These are phyloP conservation scores for Lasiosphaeria miniovina DNA, from an alignment of 495 filamentous ascomycete genomes.

Conservation along the genomic window DNA sequence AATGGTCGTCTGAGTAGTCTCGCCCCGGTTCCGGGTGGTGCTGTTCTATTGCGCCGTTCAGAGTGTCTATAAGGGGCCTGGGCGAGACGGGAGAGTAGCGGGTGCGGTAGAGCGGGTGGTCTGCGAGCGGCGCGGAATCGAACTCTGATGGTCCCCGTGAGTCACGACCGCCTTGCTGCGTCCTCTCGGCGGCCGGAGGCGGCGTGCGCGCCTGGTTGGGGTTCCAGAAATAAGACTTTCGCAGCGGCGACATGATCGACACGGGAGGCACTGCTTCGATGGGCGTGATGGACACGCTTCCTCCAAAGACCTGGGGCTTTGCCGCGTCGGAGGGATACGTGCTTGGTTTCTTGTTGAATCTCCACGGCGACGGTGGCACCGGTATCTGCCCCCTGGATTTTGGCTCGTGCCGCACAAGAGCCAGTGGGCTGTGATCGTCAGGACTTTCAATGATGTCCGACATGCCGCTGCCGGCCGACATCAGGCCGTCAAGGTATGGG, in stretches of 20 bases:
- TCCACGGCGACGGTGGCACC: conserved; percentile 22
- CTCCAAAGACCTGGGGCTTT: conserved; percentile 23
- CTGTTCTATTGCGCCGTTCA: neutral
- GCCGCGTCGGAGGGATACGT: conserved; percentile 17
- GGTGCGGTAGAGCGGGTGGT: neutral
- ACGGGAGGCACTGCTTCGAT: conserved; percentile 2
- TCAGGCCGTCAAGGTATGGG: conserved; percentile 9
- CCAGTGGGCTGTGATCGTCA: neutral
- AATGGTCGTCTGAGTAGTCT: too few species aligned
- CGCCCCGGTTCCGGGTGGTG: too few species aligned
- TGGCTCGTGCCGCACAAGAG: neutral
- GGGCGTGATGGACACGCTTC: conserved; percentile 27
- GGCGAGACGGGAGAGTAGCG: conserved; percentile 13
- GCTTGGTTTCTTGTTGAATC: conserved; percentile 20
- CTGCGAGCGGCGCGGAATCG: neutral
- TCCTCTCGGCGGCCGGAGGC: neutral
- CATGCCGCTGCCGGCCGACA: conserved; percentile 19
- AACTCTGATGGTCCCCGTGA: conserved; percentile 8
- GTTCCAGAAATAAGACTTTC: conserved; percentile 7
- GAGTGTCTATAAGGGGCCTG: conserved; percentile 4
- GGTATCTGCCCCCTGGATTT: conserved; percentile 12
- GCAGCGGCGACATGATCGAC: conserved; percentile 3
- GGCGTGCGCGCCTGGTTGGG: neutral
- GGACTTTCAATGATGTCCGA: conserved; percentile 20
- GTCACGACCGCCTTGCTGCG: neutral